phyloP scores from a whole-genome alignment of 495 filamentous ascomycete genomes.

The Penicillium coprophilum region DNA sequence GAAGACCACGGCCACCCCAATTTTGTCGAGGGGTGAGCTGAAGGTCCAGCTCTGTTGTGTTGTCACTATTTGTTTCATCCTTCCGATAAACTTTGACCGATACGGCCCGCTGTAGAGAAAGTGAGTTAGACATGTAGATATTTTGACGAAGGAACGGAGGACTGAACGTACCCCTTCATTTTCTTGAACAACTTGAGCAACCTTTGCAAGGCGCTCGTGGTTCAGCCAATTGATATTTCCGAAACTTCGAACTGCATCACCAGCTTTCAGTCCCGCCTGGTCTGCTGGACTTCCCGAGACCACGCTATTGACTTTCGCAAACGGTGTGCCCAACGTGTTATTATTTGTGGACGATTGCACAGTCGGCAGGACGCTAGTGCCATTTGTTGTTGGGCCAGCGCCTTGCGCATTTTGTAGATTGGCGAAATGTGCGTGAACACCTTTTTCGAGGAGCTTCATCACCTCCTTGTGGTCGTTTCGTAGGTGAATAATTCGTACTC shows the following conservation, averaged over 20 bases:
- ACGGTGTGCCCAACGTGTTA: constrained; percentile 61
- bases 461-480: constrained; percentile 91
- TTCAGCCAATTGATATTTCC: constrained; percentile 78
- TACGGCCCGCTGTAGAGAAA: constrained; percentile 53
- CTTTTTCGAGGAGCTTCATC: constrained; percentile 77
- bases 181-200: constrained; percentile 78
- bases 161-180: constrained; percentile 78
- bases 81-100: constrained; percentile 67
- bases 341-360: constrained; percentile 24
- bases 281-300: constrained; percentile 77
- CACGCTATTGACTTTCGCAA: constrained; percentile 89
- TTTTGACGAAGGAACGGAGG: not conserved
- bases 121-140: constrained; percentile 11
- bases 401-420: constrained; percentile 34
- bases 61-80: constrained; percentile 36
- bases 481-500: constrained; percentile 83
- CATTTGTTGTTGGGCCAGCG: constrained; percentile 25
- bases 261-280: constrained; percentile 74
- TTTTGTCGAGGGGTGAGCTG: constrained; percentile 69
- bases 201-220: constrained; percentile 79
- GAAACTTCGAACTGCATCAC: constrained; percentile 83
- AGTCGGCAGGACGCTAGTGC: constrained; percentile 32
- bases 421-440: constrained; percentile 71
- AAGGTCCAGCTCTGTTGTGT: constrained; percentile 58
- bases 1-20: constrained; percentile 85